A percentile compares a stretch with the other conserved stretches of the same genome.
These are phyloP conservation scores for Exophiala sideris DNA, from an alignment of 2,329 filamentous ascomycete species.

Conservation along the genomic window DNA sequence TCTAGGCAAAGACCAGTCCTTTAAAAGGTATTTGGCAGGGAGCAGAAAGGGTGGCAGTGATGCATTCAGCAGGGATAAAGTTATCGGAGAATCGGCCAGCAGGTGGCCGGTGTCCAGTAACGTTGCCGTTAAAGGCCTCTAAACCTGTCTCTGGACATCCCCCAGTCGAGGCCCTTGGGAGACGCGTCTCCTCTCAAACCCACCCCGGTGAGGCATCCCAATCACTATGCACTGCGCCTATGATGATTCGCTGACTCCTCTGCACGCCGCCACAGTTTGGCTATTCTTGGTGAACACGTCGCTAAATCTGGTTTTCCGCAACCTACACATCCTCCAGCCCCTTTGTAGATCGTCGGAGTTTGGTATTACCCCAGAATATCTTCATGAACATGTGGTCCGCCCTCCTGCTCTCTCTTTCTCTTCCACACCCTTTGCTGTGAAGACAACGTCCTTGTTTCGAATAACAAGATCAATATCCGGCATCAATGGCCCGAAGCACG, in stretches of 20 bases:
- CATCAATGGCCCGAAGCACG: constrained; percentile 4
- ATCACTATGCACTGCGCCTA: neutral
- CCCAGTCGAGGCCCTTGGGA: no score
- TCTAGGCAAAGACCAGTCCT: no score
- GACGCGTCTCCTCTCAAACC: no score
- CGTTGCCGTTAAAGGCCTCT: no score
- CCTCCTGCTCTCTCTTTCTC: neutral
- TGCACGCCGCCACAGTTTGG: neutral
- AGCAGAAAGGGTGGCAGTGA: no score
- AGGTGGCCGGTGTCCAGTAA: no score
- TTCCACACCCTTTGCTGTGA: neutral
- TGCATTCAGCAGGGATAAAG: no score
- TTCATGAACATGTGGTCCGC: neutral
- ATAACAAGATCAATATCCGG: neutral
- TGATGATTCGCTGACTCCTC: neutral
- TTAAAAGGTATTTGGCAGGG: no score
- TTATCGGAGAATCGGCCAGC: no score
- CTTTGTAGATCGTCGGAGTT: neutral
- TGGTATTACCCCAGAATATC: neutral
- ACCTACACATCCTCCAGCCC: neutral
- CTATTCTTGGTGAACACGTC: neutral
- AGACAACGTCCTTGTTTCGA: neutral
- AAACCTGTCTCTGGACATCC: no score
- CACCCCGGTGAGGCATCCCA: neutral
- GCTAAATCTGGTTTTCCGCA: neutral